Evolutionary conservation across 441 rosid species (phyloP), one percentile per base, ranked within the genome.

Genomic region (Euphorbia celastroides): DNA sequence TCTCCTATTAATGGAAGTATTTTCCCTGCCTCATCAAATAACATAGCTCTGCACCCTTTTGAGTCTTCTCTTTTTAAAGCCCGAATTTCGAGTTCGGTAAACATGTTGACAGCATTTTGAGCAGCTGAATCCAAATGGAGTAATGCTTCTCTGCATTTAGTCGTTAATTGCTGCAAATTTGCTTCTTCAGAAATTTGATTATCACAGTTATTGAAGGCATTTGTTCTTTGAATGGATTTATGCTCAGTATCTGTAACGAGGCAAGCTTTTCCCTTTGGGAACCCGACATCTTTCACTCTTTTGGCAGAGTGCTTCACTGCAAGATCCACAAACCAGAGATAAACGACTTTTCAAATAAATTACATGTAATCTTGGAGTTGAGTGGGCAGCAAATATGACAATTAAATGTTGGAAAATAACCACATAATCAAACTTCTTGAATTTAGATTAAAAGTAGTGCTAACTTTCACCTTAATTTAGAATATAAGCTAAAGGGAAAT

Each of bases 121-220:
- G 86, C 81, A 57, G 92, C 86, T 9, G 66, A 34, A 7, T 86
- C 72, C 66, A 90, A 67, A 25, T 65, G 58, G 23, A 70, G 71
- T 30, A 87, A 67, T 61, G 92, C 88, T 72, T 82, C 78, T 67
- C 72, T 81, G 74, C 93, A 91, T 58, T 69, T 70, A 0, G 30
- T 64, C 26, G 81, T 71, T 76, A 66, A 78, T 67, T 71, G 80
- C 71, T 77, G 72, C 66, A 62, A 51, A 55, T 60, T 56, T 12
- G 13, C 77, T 52, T 67, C 72, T 60, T 64, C 66, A 28, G 41
- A 14, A 64, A 27, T 50, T 28, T 36, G 0, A 54, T 64, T 69
- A 67, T 70, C 64, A 1, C 58, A 59, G 11, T 70, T 62, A 17
- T 26, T 38, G 16, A n/a, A 62, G 5, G 57, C 62, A 31, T 56